phyloP scores from a whole-genome alignment of 2,329 filamentous ascomycete species.

The Penicillium rolfsii region DNA sequence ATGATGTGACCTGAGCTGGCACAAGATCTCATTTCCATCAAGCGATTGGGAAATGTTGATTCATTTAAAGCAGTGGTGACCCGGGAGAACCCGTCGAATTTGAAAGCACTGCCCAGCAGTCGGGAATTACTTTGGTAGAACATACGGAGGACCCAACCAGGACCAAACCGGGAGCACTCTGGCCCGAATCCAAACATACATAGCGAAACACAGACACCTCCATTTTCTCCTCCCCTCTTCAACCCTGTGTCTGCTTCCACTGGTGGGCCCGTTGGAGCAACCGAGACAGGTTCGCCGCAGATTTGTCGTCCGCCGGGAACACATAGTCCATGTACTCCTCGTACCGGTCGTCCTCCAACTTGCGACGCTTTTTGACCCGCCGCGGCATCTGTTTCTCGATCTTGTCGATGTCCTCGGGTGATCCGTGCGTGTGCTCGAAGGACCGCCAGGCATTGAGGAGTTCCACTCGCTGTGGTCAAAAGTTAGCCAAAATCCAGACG shows the following conservation, averaged over 20 bases:
- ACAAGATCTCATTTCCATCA: not conserved
- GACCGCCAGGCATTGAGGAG: slow-evolving; percentile 89
- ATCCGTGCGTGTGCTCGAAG: slow-evolving; percentile 86
- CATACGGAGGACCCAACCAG: not conserved
- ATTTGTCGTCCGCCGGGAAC: slow-evolving; percentile 92
- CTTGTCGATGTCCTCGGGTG: slow-evolving; percentile 72
- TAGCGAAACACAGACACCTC: not conserved
- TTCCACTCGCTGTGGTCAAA: slow-evolving; percentile 66
- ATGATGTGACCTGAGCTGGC: too few relatives aligned
- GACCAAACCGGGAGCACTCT: too few relatives aligned
- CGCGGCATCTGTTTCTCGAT: slow-evolving; percentile 94
- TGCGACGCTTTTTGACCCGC: slow-evolving; percentile 87
- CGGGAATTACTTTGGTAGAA: slow-evolving; percentile 4
- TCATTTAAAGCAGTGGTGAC: not conserved
- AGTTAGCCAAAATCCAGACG: slow-evolving; percentile 37
- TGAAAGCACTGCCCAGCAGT: not conserved
- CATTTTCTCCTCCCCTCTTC: slow-evolving; percentile 2
- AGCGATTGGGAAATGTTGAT: not conserved
- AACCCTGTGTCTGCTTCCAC: slow-evolving; percentile 72
- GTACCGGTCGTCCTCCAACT: slow-evolving; percentile 87
- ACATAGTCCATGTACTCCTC: slow-evolving; percentile 98
- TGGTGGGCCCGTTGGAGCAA: slow-evolving; percentile 82
- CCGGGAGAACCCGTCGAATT: not conserved
- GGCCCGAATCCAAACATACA: slow-evolving; percentile 1
- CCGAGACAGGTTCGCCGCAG: slow-evolving; percentile 79